Evolutionary conservation across 2,329 filamentous ascomycete genomes (phyloP), one percentile per base, ranked within the genome.

Genomic region (Cytospora piceae): DNA sequence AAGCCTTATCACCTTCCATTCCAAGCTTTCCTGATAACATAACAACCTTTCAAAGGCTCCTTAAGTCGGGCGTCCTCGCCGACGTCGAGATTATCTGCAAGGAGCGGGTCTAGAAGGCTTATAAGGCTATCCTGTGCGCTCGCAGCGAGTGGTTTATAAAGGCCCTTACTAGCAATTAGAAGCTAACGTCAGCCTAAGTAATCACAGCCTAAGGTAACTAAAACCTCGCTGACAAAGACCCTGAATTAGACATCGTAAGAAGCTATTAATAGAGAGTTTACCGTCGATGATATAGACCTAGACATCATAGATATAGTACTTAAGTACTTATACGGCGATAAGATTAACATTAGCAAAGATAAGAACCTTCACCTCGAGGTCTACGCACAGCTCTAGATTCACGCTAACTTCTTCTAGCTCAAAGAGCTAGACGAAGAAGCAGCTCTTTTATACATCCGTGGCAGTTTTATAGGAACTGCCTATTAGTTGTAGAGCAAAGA

Each of bases 351-450:
- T 3, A 29, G 7, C 24, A 9, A 29, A 9, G 53, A 22, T 5
- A 4, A 22, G 22, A n/a, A 58, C 27, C 11, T 11, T n/a, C 17
- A 8, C 1, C n/a, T 27, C 29, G 29, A 31, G 14, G 29, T 2
- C 29, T 34, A 31, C 9, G 22, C 31, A 4, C 27, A 32, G 3
- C 15, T 60, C 20, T 64, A 37, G 51, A 4, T n/a, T 22, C 39
- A 54, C 3, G 63, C 63, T 4, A 57, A 65, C 37, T 61, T 20
- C 29, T 65, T 65, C 4, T 14, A 56, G 29, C 57, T 65, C n/a
- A n/a, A n/a, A 3, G 27, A 12, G 1, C 15, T 51, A n/a, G 1
- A 29, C 61, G 17, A 53, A 51, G 15, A 1, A 3, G 22, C 12
- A 3, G n/a, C 46, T 11, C 4, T 56, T 2, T n/a, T 29, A 0